phyloP scores from a whole-genome alignment of 768 basidiomycete genomes.

The Cystobasidium tubakii region DNA sequence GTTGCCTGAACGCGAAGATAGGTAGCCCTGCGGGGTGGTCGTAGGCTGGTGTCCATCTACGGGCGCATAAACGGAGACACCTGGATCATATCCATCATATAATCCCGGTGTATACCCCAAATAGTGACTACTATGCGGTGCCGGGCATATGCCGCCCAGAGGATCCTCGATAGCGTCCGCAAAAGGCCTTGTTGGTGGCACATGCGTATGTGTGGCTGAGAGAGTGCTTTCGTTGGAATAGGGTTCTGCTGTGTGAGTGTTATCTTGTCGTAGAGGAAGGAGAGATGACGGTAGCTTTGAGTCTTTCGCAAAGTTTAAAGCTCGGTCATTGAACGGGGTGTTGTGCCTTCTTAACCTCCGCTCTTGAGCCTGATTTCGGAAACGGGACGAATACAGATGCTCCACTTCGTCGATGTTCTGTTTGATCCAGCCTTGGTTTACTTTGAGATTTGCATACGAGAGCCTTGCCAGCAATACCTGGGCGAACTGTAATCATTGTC shows the following conservation, averaged over 20 bases:
- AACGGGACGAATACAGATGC: conserved; percentile 19
- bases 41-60: background rate
- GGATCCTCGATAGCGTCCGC: background rate
- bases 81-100: background rate
- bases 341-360: background rate
- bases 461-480: conserved; percentile 14
- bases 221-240: no score
- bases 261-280: background rate
- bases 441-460: conserved; percentile 25
- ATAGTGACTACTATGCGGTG: background rate
- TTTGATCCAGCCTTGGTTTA: conserved; percentile 17
- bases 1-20: background rate
- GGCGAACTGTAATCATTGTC: conserved; percentile 8
- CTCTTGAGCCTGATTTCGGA: background rate
- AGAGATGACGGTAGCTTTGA: background rate
- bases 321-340: background rate
- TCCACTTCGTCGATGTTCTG: conserved; percentile 29
- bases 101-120: background rate
- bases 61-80: background rate
- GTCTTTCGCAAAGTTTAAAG: background rate
- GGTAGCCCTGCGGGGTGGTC: background rate
- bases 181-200: background rate
- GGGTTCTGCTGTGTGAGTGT: no score
- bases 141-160: background rate
- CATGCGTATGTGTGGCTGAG: background rate